Evolutionary conservation across 2,329 filamentous ascomycete genomes (phyloP).

Genomic region (Podosphaera fusca): DNA sequence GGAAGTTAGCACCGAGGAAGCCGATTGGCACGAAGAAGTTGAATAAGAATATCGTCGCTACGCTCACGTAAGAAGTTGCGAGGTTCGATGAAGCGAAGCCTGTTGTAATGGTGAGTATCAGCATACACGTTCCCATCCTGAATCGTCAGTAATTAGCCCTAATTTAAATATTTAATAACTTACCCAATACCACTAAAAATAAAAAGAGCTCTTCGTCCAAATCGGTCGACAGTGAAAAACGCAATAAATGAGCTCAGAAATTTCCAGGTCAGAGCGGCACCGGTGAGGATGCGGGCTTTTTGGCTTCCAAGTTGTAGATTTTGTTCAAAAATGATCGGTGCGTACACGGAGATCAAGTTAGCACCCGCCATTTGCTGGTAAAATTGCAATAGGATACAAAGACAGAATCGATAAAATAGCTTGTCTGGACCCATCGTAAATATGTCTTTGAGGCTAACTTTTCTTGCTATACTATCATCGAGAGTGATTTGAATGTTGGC

Average conservation of each 20-base stretch:
- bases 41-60: constrained; percentile 34
- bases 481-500: constrained; percentile 28
- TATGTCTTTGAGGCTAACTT: constrained; percentile 48
- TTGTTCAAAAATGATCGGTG: constrained; percentile 36
- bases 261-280: constrained; percentile 28
- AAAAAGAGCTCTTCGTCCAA: constrained; percentile 41
- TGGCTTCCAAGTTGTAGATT: constrained; percentile 17
- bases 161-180: constrained; percentile 20
- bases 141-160: neutral
- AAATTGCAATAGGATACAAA: constrained; percentile 42
- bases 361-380: constrained; percentile 28
- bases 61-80: constrained; percentile 25
- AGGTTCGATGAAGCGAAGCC: constrained; percentile 27
- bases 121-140: constrained; percentile 29
- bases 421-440: constrained; percentile 40
- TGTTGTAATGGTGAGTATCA: constrained; percentile 27
- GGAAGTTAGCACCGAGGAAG: constrained; percentile 52
- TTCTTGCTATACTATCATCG: constrained; percentile 18
- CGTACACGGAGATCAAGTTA: constrained; percentile 24
- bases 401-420: constrained; percentile 44
- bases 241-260: constrained; percentile 22
- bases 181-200: constrained; percentile 26
- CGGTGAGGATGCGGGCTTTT: constrained; percentile 26
- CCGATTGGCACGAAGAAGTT: constrained; percentile 35
- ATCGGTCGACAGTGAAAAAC: constrained; percentile 35